Evolutionary conservation across 352 stramenopile genomes (phyloP), one percentile per base, ranked within the genome.

Genomic region (Phytopythium oedochilum): DNA sequence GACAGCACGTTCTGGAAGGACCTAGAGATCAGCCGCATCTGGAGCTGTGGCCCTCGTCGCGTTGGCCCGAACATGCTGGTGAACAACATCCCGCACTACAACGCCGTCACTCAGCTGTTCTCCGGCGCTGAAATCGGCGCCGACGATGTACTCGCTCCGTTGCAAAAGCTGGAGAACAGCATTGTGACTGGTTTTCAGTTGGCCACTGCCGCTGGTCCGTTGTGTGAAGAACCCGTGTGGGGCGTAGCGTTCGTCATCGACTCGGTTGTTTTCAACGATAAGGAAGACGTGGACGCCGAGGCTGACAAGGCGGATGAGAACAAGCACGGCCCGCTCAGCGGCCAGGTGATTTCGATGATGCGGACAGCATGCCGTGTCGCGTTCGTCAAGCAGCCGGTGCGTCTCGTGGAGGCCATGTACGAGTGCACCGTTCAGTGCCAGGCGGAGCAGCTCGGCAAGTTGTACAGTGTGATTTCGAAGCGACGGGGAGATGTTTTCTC

Each of bases 381-480:
- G 7, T 91, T 94, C 57, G 72, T 94, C 22, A 91, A 90, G 64
- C 78, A 89, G 51, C 86, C 89, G 15, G 85, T 95, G 44, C 89
- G 92, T 7, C 69, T 98, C 42, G 90, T 98, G 14, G 92, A 98
- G 56, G 89, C 88, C 32, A 80, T 97, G 55, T 97, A 96, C 57
- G 70, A 84, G 54, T 97, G 89, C 61, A 89, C 83, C 2, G 80
- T 97, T 28, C 86, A 93, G 57, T 93, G 83, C 51, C 71, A 88
- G 31, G 82, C 89, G 8, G 86, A 97, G 36, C 91, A 98, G 46
- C 83, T 98, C 2, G 95, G 95, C 26, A 92, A 97, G 60, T 66
- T 99, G 5, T 98, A 98, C 77, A 87, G 75, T 28, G 92, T 98
- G 18, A 82, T 99, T 38, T 94, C 89, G 3, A 96, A 96, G 69